These are phyloP conservation scores for Ambrosia artemisiifolia DNA, from an alignment of 129 eudicot genomes.

Conservation along the genomic window DNA sequence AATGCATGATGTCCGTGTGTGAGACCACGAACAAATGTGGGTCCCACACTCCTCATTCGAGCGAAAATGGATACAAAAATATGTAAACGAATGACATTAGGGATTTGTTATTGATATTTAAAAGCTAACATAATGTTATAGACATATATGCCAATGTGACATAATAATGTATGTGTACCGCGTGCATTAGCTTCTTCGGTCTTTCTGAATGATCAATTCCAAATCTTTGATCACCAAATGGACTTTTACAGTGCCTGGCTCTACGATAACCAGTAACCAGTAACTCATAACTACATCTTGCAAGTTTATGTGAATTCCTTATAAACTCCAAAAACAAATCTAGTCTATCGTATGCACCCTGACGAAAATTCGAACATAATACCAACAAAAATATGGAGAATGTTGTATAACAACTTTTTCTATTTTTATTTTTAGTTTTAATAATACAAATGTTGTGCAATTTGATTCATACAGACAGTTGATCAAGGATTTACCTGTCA, in stretches of 20 bases:
- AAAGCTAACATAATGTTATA: background rate
- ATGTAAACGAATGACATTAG: too few species aligned
- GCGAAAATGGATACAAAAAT: too few species aligned
- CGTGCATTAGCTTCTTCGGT: background rate
- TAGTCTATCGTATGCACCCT: conserved; percentile 46
- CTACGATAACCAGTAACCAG: conserved; percentile 50
- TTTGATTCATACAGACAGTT: too few species aligned
- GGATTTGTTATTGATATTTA: background rate
- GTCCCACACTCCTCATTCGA: background rate
- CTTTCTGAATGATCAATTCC: background rate
- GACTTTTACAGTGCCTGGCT: conserved; percentile 39
- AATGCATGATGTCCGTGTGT: too few species aligned
- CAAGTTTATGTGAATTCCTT: conserved; percentile 36
- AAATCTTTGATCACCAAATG: conserved; percentile 45
- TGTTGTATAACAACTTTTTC: too few species aligned
- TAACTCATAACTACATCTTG: conserved; percentile 51
- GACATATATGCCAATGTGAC: background rate
- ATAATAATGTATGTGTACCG: background rate
- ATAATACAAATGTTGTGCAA: too few species aligned
- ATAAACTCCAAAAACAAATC: conserved; percentile 50
- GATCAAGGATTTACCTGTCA: too few species aligned
- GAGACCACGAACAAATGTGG: background rate
- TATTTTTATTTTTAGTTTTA: too few species aligned
- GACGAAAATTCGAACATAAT: conserved; percentile 47
- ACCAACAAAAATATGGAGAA: background rate